Evolutionary conservation across 1,284 basidiomycete species (phyloP).

Genomic region (Boletellus sp.): DNA sequence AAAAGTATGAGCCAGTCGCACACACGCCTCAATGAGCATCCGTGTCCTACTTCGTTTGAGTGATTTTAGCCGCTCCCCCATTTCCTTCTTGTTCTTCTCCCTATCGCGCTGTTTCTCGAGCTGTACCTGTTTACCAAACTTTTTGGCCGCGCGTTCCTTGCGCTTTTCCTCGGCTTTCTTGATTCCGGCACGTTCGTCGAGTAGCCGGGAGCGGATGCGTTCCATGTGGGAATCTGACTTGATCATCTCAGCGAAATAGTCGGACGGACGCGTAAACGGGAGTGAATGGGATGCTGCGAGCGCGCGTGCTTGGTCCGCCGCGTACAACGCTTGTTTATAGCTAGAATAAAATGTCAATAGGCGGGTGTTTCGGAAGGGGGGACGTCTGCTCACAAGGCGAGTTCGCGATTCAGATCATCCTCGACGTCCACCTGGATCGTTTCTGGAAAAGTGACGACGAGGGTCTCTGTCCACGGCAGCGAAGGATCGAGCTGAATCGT

Average conservation of each 20-base stretch:
- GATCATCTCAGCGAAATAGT: constrained; percentile 99
- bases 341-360: constrained; percentile 39
- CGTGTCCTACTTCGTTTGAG: constrained; percentile 75
- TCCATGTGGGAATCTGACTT: constrained; percentile 99
- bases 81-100: constrained; percentile 72
- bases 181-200: constrained; percentile 87
- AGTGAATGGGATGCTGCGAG: constrained; percentile 75
- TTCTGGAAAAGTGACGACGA: constrained; percentile 72
- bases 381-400: constrained; percentile 74
- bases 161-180: constrained; percentile 92
- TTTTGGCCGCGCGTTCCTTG: constrained; percentile 92
- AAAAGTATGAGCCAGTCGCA: background rate
- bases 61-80: constrained; percentile 79
- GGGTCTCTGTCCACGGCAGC: constrained; percentile 83
- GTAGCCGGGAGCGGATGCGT: constrained; percentile 84
- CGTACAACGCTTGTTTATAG: constrained; percentile 93
- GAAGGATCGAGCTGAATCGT: constrained; percentile 74
- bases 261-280: constrained; percentile 88
- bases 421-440: constrained; percentile 76
- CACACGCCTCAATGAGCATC: background rate
- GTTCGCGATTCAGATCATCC: constrained; percentile 90
- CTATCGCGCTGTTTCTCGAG: constrained; percentile 81
- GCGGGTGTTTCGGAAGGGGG: background rate
- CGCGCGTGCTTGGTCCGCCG: constrained; percentile 71
- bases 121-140: constrained; percentile 97